phyloP scores from a whole-genome alignment of 768 basidiomycete species.

The Paxillus involutus region DNA sequence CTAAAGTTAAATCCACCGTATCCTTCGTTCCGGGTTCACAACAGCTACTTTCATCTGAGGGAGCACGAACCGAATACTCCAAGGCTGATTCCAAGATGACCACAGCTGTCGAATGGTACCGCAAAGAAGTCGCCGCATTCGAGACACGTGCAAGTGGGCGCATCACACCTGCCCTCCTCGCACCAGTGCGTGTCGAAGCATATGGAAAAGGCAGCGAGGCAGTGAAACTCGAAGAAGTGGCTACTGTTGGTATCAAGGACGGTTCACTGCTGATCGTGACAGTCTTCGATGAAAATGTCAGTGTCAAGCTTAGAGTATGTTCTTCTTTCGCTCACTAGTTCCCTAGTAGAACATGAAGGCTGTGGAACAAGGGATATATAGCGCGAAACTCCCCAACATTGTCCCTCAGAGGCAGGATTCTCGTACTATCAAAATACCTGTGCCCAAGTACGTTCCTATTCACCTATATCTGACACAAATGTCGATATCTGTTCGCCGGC shows the following conservation, averaged over 20 bases:
- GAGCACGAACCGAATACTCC: constrained; percentile 57
- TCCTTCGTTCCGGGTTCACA: constrained; percentile 68
- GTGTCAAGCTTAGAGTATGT: constrained; percentile 17
- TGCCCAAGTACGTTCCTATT: constrained; percentile 61
- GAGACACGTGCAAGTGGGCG: constrained; percentile 76
- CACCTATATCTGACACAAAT: neutral
- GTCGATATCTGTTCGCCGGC: neutral
- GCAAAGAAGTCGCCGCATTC: constrained; percentile 70
- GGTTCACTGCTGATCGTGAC: constrained; percentile 73
- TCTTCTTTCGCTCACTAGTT: constrained; percentile 15
- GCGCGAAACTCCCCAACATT: constrained; percentile 71
- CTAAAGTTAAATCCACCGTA: constrained; percentile 48
- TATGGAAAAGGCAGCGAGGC: constrained; percentile 37
- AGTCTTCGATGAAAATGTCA: constrained; percentile 76
- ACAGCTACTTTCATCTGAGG: constrained; percentile 53
- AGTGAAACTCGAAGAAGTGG: constrained; percentile 62
- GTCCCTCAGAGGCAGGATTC: constrained; percentile 70
- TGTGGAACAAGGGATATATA: constrained; percentile 73
- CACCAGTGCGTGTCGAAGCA: constrained; percentile 62
- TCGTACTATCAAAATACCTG: constrained; percentile 74
- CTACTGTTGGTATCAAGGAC: constrained; percentile 80
- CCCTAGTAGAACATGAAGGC: constrained; percentile 68
- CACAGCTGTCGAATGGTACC: constrained; percentile 66
- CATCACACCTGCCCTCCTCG: constrained; percentile 69
- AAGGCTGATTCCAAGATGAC: constrained; percentile 67